These are phyloP conservation scores for Hygrophila difformis DNA, from an alignment of 257 asterid genomes.

Conservation along the genomic window DNA sequence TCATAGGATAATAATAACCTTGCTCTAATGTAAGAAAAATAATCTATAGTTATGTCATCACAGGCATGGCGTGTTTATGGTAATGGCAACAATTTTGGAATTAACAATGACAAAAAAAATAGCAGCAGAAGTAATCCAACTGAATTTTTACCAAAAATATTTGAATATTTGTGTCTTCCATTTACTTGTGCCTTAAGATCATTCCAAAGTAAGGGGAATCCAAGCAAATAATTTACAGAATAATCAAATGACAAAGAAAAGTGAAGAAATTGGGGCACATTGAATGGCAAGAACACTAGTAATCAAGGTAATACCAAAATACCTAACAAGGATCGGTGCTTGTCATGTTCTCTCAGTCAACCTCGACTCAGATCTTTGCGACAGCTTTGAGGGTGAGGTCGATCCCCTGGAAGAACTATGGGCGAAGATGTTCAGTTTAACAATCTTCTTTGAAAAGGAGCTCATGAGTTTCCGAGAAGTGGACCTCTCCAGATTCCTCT, in stretches of 20 bases:
- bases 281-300: slow-evolving; percentile 12
- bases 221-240: slow-evolving; percentile 33
- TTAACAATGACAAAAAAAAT: background rate
- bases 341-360: slow-evolving; percentile 44
- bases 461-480: slow-evolving; percentile 58
- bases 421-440: too few relatives aligned
- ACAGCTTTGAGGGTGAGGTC: too few relatives aligned
- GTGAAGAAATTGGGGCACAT: background rate
- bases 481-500: slow-evolving; percentile 59
- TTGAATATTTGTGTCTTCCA: background rate
- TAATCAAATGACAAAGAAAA: slow-evolving; percentile 8
- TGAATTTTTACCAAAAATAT: too few relatives aligned
- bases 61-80: background rate
- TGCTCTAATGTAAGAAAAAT: background rate
- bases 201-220: slow-evolving; percentile 16
- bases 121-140: background rate
- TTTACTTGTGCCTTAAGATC: slow-evolving; percentile 8
- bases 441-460: slow-evolving; percentile 55
- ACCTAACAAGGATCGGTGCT: slow-evolving; percentile 22
- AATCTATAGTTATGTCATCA: background rate
- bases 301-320: slow-evolving; percentile 14
- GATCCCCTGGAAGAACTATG: too few relatives aligned
- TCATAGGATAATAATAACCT: background rate
- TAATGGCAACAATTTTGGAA: background rate
- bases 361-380: too few relatives aligned